phyloP scores from a whole-genome alignment of 1,284 basidiomycete species.

The Ustilago tritici region DNA sequence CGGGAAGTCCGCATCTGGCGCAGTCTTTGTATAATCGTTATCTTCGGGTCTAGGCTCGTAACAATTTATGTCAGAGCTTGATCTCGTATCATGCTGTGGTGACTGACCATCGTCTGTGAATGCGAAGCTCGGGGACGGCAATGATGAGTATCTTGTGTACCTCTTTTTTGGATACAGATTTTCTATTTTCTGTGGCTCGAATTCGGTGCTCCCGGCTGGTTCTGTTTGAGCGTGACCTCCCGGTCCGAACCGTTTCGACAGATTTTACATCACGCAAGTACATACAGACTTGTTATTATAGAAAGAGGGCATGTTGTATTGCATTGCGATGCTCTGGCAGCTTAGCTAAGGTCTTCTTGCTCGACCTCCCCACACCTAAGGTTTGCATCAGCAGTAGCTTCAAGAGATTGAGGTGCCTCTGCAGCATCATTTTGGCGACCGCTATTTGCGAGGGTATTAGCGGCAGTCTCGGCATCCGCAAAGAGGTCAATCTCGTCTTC shows the following conservation, averaged over 20 bases:
- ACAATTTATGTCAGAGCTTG: no score
- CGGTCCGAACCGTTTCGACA: background rate
- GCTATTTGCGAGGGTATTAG: slow-evolving; percentile 25
- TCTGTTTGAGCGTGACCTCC: no score
- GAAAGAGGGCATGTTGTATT: background rate
- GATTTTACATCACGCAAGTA: background rate
- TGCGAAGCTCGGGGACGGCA: no score
- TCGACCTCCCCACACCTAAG: background rate
- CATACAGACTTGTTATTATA: background rate
- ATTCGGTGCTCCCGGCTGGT: no score
- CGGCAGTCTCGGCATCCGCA: slow-evolving; percentile 14
- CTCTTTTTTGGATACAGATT: no score
- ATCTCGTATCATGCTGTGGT: no score
- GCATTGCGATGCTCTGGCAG: background rate
- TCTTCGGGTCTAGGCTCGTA: slow-evolving; percentile 10
- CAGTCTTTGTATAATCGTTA: slow-evolving; percentile 42
- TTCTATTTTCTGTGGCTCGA: no score
- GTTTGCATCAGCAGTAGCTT: background rate
- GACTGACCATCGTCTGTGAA: no score
- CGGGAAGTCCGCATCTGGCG: slow-evolving; percentile 43
- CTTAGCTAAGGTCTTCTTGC: slow-evolving; percentile 3
- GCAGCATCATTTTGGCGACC: background rate
- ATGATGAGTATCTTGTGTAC: no score
- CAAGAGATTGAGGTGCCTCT: background rate
- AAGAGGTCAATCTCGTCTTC: background rate